Evolutionary conservation across 495 filamentous ascomycete species (phyloP).

Genomic region (Trichoderma parareesei): DNA sequence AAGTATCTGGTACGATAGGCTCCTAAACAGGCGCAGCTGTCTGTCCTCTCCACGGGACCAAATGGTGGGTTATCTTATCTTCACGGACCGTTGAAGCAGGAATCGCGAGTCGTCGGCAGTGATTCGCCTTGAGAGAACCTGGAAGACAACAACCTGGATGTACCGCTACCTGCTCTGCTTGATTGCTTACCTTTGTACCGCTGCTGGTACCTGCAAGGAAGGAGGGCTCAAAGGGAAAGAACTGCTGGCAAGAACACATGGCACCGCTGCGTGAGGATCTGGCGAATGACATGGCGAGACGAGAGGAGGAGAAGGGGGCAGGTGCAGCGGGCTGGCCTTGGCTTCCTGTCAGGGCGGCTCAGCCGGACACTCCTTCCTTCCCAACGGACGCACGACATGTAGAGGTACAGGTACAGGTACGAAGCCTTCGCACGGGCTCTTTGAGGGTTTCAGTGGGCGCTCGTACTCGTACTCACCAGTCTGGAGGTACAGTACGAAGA

Average conservation of each 20-base stretch:
- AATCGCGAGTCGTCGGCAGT: too few relatives aligned
- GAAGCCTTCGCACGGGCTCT: too few relatives aligned
- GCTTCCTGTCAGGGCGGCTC: conserved; percentile 8
- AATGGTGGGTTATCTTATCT: too few relatives aligned
- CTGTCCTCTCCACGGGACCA: neutral
- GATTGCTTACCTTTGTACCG: too few relatives aligned
- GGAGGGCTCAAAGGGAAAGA: neutral
- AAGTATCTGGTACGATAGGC: neutral
- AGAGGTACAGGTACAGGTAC: neutral
- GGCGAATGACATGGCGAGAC: neutral
- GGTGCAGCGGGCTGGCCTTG: neutral
- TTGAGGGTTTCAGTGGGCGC: neutral
- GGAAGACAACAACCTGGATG: too few relatives aligned
- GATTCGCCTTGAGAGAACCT: too few relatives aligned
- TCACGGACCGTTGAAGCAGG: too few relatives aligned
- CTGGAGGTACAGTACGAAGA: too few relatives aligned
- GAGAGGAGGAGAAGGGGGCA: neutral
- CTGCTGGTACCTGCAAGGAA: too few relatives aligned
- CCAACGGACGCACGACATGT: neutral
- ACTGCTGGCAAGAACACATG: neutral
- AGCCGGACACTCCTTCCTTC: conserved; percentile 1
- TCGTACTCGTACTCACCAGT: conserved; percentile 2
- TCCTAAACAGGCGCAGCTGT: neutral
- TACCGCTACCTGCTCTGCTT: too few relatives aligned
- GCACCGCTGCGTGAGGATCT: neutral